Conservation (phyloP, 495 filamentous ascomycete species). For the Lepraria neglecta region DNA sequence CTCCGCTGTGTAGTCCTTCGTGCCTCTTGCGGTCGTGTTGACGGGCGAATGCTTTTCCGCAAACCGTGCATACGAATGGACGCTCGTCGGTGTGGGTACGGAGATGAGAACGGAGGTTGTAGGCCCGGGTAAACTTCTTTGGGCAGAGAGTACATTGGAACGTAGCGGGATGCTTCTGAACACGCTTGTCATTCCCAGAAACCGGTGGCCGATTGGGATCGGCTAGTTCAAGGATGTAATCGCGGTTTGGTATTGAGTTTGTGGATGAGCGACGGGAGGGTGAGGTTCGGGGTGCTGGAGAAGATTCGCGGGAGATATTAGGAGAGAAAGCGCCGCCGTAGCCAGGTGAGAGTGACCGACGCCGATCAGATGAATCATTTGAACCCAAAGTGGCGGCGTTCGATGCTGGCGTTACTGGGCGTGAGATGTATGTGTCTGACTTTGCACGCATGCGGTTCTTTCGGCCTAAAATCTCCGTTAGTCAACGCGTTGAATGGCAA, state of each 20-base stretch:
- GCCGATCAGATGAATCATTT: slow-evolving; percentile 41
- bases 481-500: background rate
- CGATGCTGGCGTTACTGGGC: slow-evolving; percentile 25
- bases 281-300: slow-evolving; percentile 47
- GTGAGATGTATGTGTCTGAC: slow-evolving; percentile 61
- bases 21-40: slow-evolving; percentile 90
- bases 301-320: slow-evolving; percentile 48
- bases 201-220: slow-evolving; percentile 78
- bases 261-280: slow-evolving; percentile 70
- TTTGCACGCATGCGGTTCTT: slow-evolving; percentile 54
- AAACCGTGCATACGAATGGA: slow-evolving; percentile 92
- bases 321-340: slow-evolving; percentile 39
- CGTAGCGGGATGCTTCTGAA: slow-evolving; percentile 91
- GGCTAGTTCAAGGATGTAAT: slow-evolving; percentile 87
- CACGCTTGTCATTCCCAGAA: slow-evolving; percentile 53
- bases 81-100: slow-evolving; percentile 90
- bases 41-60: slow-evolving; percentile 92
- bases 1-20: slow-evolving; percentile 83
- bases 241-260: slow-evolving; percentile 78
- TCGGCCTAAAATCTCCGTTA: slow-evolving; percentile 47
- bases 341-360: slow-evolving; percentile 58
- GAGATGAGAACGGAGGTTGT: slow-evolving; percentile 86
- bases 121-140: slow-evolving; percentile 81
- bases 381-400: slow-evolving; percentile 38
- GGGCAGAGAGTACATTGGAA: slow-evolving; percentile 83